phyloP scores from a whole-genome alignment of 352 stramenopile genomes.

The Globisporangium abappressorium region DNA sequence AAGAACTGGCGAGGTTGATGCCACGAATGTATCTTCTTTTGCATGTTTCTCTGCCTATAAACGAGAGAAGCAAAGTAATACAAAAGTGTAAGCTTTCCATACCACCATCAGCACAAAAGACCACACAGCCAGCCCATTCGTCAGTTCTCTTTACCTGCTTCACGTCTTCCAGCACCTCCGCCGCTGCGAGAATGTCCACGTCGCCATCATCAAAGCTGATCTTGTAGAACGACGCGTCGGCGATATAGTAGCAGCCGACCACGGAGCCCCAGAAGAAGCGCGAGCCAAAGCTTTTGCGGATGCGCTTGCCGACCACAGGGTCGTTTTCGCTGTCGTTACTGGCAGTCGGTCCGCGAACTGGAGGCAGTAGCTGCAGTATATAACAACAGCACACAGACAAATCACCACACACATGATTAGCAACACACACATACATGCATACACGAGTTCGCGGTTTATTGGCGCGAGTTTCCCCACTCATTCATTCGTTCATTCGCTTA shows the following conservation, averaged over 20 bases:
- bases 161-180: conserved; percentile 51
- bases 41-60: conserved; percentile 22
- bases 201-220: conserved; percentile 81
- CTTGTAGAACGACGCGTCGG: conserved; percentile 63
- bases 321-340: not conserved
- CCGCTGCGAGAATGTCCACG: conserved; percentile 61
- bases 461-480: not conserved
- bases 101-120: not conserved
- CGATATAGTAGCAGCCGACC: conserved; percentile 52
- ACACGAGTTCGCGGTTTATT: not conserved
- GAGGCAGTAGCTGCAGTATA: not conserved
- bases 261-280: conserved; percentile 65
- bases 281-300: conserved; percentile 69
- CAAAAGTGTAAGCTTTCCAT: not conserved
- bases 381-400: not conserved
- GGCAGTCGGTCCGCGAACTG: not conserved
- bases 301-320: conserved; percentile 33
- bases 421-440: not conserved
- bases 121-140: not conserved
- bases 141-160: conserved; percentile 23
- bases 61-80: not conserved
- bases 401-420: not conserved
- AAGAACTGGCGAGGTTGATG: not conserved
- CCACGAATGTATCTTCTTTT: conserved; percentile 26
- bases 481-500: not conserved